A percentile compares a stretch with the other conserved stretches of the same genome.
Conservation (phyloP, 495 filamentous ascomycete genomes). For the Penicillium desertorum region DNA sequence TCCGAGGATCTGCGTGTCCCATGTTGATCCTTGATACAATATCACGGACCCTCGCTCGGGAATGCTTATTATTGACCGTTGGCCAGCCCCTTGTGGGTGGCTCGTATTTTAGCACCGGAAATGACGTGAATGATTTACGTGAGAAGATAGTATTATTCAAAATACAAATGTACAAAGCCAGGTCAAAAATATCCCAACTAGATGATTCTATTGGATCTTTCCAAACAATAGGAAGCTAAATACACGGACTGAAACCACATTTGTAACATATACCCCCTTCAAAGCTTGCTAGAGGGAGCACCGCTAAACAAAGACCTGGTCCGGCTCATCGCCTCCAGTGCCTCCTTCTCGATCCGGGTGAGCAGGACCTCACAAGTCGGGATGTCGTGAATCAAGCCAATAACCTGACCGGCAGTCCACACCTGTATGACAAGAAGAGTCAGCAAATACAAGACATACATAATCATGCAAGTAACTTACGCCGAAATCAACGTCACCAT, state of each 20-base stretch:
- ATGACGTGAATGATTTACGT: not conserved
- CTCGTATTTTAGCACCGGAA: not conserved
- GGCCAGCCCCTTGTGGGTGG: not conserved
- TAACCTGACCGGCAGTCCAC: conserved; percentile 71
- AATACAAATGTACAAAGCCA: not conserved
- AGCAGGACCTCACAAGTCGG: conserved; percentile 61
- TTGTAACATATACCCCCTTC: conserved; percentile 8
- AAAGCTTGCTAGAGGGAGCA: conserved; percentile 43
- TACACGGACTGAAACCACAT: not conserved
- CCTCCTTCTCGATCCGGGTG: conserved; percentile 62
- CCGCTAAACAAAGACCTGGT: conserved; percentile 40
- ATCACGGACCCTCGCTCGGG: conserved; percentile 6
- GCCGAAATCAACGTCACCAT: conserved; percentile 86
- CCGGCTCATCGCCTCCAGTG: conserved; percentile 50
- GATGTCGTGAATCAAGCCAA: conserved; percentile 68
- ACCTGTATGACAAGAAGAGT: conserved; percentile 43
- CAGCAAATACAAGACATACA: conserved; percentile 4
- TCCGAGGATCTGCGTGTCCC: conserved; percentile 4
- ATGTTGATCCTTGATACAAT: conserved; percentile 4
- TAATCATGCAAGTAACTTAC: conserved; percentile 51
- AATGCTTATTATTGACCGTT: conserved; percentile 5
- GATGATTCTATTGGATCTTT: conserved; percentile 16
- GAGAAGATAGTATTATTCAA: not conserved
- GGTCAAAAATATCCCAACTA: not conserved
- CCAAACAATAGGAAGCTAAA: conserved; percentile 11